Evolutionary conservation across 2,329 filamentous ascomycete genomes (phyloP), one percentile per base, ranked within the genome.

Genomic region (Fusarium fujikuroi): DNA sequence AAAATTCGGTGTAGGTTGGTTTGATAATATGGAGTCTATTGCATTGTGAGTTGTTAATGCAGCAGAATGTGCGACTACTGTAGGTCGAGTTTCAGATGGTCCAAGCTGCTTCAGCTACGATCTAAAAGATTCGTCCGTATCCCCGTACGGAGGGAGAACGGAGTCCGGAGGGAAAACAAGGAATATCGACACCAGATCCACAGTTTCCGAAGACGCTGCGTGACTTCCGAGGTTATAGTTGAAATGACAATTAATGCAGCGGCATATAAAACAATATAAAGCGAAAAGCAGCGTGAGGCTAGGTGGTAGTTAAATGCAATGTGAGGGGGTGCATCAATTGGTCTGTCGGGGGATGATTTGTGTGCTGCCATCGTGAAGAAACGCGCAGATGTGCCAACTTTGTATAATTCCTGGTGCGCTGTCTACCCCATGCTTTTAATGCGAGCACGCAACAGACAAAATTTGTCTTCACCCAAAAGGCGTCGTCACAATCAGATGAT

Each of bases 401-500:
- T 76, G 70, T 76, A 76, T 68, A 68, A 65, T 71, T 70, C 43
- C 39, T 71, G 61, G 49, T 74, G 47, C 30, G 44, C 47, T 72
- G 63, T 50, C n/a, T 36, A 63, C 53, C 46, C 65, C 69, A 21
- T 60, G 67, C 40, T 67, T 57, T 53, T 66, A 36, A 72, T 66
- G 69, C 64, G 59, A 74, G 69, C 68, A 66, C 61, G 67, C 58
- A 62, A 39, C 40, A 66, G 37, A 58, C 53, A 71, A 60, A 64
- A 57, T 53, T 66, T 34, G 39, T 28, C 63, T 53, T 44, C 43
- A 47, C 42, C 42, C 58, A 63, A 57, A 34, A 36, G 28, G 32
- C 63, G 50, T 52, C 73, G 66, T 77, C 75, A 74, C 67, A 65
- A 74, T 77, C 72, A 75, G 59, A 77, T 77, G 76, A 77, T 77